Evolutionary conservation across 2,329 filamentous ascomycete species (phyloP).

Genomic region (Sclerotinia subarctica): DNA sequence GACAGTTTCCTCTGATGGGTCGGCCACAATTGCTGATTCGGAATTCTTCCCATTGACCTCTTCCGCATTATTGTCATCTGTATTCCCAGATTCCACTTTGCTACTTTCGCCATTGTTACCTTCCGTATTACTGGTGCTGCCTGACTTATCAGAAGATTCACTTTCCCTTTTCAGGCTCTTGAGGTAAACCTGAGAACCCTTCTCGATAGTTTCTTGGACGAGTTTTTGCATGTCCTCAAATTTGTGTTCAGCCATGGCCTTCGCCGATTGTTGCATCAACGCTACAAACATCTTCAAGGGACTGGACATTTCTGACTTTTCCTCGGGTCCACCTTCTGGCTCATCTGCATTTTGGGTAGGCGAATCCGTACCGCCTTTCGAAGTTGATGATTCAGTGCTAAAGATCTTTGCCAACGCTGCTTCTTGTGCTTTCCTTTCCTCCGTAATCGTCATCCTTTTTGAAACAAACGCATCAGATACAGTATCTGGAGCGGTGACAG

Average conservation of each 20-base stretch:
- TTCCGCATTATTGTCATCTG: background rate
- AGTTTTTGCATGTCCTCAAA: background rate
- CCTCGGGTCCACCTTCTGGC: background rate
- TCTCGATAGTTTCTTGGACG: background rate
- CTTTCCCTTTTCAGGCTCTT: background rate
- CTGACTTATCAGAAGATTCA: background rate
- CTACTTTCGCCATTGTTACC: background rate
- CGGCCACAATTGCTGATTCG: slow-evolving; percentile 3
- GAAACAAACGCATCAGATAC: slow-evolving; percentile 40
- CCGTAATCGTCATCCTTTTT: slow-evolving; percentile 48
- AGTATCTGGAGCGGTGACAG: slow-evolving; percentile 40
- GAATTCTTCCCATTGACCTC: slow-evolving; percentile 26
- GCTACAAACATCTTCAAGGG: background rate
- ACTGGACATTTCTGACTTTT: slow-evolving; percentile 21
- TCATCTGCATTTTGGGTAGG: background rate
- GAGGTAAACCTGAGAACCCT: background rate
- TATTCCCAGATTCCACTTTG: background rate
- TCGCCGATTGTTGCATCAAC: background rate
- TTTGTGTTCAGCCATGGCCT: background rate
- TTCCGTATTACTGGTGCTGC: slow-evolving; percentile 27
- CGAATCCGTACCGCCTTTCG: background rate
- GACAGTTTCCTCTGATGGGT: background rate
- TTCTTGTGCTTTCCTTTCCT: slow-evolving; percentile 55
- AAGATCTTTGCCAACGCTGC: slow-evolving; percentile 52
- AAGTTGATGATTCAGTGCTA: slow-evolving; percentile 43